These are phyloP conservation scores for Ganoderma lingzhi DNA, from an alignment of 1,284 basidiomycete genomes.

Conservation along the genomic window DNA sequence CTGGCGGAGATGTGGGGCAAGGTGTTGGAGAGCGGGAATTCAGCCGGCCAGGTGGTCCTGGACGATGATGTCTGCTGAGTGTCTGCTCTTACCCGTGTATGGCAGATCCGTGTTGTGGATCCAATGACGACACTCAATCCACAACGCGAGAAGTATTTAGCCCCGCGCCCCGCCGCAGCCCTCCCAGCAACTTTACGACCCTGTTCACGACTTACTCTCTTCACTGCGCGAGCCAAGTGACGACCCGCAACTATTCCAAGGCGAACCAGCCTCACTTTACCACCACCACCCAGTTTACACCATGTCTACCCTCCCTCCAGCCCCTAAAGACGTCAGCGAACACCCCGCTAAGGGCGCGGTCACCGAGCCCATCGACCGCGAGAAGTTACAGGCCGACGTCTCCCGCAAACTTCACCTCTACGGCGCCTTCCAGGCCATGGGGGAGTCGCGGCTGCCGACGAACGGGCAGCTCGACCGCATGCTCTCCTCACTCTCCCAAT, in stretches of 20 bases:
- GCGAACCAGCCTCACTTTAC: neutral
- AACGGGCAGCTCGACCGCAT: conserved; percentile 83
- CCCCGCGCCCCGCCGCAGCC: neutral
- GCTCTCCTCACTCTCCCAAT: conserved; percentile 69
- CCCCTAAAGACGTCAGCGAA: conserved; percentile 64
- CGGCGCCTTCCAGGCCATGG: conserved; percentile 81
- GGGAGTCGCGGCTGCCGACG: conserved; percentile 79
- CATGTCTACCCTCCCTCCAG: conserved; percentile 68
- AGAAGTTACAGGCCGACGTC: conserved; percentile 63
- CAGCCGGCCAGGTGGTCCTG: neutral
- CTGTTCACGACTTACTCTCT: neutral
- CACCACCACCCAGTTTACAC: conserved; percentile 25
- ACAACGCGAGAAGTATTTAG: conserved; percentile 3
- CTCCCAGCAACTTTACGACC: neutral
- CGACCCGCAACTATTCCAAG: neutral
- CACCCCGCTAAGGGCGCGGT: conserved; percentile 61
- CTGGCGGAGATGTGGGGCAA: too few relatives aligned
- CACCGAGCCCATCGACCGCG: conserved; percentile 62
- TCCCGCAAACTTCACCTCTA: conserved; percentile 78
- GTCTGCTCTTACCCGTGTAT: too few relatives aligned
- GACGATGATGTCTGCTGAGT: neutral
- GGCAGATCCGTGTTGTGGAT: conserved; percentile 1
- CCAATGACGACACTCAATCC: conserved; percentile 18
- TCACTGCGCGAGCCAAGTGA: neutral
- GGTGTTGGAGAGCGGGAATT: neutral